Evolutionary conservation across 129 eudicot genomes (phyloP), one percentile per base, ranked within the genome.

Genomic region (Oenanthe sinensis): DNA sequence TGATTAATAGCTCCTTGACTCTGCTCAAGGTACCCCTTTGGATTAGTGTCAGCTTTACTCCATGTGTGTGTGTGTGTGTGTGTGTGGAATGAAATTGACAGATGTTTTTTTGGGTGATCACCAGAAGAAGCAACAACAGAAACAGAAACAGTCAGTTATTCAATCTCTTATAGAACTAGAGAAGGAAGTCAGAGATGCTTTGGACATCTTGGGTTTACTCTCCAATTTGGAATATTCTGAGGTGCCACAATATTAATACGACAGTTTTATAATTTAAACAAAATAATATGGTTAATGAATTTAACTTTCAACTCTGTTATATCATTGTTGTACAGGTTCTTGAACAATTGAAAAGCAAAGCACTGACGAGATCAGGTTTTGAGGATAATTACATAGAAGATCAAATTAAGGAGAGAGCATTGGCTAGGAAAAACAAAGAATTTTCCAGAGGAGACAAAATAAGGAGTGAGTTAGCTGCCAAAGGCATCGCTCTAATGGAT

Each of bases 401-500:
- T 20, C 83, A 30, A 40, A 91, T 92, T 8, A 92, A 90, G 67
- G 96, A 90, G 77, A 69, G 99, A 74, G 85, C 83, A 54, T 33
- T 46, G 26, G 96, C 96, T 42, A 84, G 99, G 81, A 85, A 88
- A 75, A 89, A 83, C 84, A 92, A 88, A 77, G 87, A 87, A 17
- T 91, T 84, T 46, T 6, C 79, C 5, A 82, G 75, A 33, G 86
- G 91, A 79, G 98, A 91, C 72, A 79, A 90, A 70, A 90, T 95
- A 15, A 86, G 98, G 82, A 81, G 81, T 36, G 90, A 84, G 2
- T 84, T 95, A 81, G 79, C 86, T 77, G 85, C 75, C 65, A 90
- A 90, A 83, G 97, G 97, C 14, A 92, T 95, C 30, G 88, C 90
- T 45, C 75, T 95, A 50, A 92, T 95, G 97, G 99, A 95, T 82